phyloP scores from a whole-genome alignment of 1,139 yeast genomes.

The Hanseniaspora uvarum region DNA sequence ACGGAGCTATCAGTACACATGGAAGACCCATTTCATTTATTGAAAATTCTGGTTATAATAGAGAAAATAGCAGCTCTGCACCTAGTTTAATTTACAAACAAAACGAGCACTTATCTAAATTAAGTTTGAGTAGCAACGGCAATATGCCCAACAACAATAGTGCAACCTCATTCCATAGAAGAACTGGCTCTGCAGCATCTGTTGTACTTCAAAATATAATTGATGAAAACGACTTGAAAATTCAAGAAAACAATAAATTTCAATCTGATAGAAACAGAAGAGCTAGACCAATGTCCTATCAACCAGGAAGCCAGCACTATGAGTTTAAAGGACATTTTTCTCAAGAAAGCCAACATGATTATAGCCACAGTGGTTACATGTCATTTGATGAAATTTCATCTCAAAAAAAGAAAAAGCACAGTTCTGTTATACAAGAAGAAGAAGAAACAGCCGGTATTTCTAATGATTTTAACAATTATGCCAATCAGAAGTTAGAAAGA shows the following conservation, averaged over 20 bases:
- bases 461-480: not conserved
- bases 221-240: conserved; percentile 34
- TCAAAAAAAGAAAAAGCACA: conserved; percentile 6
- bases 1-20: not conserved
- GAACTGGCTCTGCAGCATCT: conserved; percentile 42
- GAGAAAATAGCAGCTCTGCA: not conserved
- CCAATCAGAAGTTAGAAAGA: conserved; percentile 1
- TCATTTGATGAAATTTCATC: not conserved
- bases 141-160: not conserved
- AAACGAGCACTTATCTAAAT: not conserved
- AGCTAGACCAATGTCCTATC: conserved; percentile 74
- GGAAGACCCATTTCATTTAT: conserved; percentile 8
- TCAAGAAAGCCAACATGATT: not conserved
- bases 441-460: conserved; percentile 9
- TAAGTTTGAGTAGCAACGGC: not conserved
- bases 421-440: conserved; percentile 17
- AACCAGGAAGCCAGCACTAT: conserved; percentile 36
- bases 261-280: conserved; percentile 36
- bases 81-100: not conserved
- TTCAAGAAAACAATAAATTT: conserved; percentile 5
- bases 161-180: conserved; percentile 25
- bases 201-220: conserved; percentile 60
- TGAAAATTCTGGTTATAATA: not conserved
- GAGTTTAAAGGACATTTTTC: not conserved
- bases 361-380: not conserved